A percentile compares a stretch with the other conserved stretches of the same genome.
Conservation (phyloP, 345 rosid species). For the Stellera chamaejasme region DNA sequence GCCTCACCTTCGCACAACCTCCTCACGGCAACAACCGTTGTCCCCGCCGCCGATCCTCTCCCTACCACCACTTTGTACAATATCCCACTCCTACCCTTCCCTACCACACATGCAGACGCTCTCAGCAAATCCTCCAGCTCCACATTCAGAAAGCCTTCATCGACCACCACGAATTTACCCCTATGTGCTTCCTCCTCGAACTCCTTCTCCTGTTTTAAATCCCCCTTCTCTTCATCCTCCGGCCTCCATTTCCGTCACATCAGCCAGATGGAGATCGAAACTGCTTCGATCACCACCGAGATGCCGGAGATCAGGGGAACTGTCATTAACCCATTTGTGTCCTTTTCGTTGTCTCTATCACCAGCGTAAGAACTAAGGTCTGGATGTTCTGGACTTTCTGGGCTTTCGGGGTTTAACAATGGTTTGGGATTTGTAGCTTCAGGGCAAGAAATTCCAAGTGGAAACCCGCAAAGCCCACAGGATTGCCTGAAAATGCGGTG, state of each 20-base stretch:
- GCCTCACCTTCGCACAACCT: conserved; percentile 74
- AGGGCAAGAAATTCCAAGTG: conserved; percentile 52
- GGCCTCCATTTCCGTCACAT: conserved; percentile 34
- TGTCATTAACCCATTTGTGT: conserved; percentile 33
- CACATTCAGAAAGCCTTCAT: conserved; percentile 60
- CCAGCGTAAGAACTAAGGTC: conserved; percentile 12
- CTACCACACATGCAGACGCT: conserved; percentile 91
- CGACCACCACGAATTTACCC: conserved; percentile 61
- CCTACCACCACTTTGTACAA: conserved; percentile 76
- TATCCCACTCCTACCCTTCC: conserved; percentile 82
- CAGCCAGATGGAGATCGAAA: conserved; percentile 54
- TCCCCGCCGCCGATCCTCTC: conserved; percentile 40
- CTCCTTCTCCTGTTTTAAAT: conserved; percentile 16
- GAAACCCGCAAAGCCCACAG: conserved; percentile 76
- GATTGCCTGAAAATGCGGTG: conserved; percentile 81
- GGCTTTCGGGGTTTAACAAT: conserved; percentile 38
- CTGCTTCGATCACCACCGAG: conserved; percentile 47
- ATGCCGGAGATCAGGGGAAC: conserved; percentile 62
- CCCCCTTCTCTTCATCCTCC: conserved; percentile 26
- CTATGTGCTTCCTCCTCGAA: conserved; percentile 38
- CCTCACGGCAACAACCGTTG: conserved; percentile 69
- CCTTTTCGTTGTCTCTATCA: conserved; percentile 12
- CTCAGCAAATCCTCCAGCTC: conserved; percentile 86
- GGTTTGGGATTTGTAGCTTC: conserved; percentile 38
- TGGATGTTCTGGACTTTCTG: conserved; percentile 28